Evolutionary conservation across 768 basidiomycete species (phyloP).

Genomic region (Amanita brunnescens): DNA sequence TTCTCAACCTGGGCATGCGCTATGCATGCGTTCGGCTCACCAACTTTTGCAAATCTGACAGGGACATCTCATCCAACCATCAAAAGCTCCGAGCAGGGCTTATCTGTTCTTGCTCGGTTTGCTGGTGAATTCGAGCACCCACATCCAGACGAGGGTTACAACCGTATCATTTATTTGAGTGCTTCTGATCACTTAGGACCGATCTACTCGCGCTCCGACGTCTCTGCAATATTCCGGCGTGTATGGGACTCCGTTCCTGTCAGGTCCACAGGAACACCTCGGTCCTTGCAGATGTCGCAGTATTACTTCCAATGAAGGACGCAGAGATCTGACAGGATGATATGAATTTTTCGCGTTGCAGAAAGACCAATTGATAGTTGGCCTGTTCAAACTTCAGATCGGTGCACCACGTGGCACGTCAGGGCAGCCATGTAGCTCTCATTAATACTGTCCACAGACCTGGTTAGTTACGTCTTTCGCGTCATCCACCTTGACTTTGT

Average conservation of each 20-base stretch:
- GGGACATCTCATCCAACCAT: constrained; percentile 76
- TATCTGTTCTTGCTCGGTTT: constrained; percentile 59
- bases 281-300: background rate
- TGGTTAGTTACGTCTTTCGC: background rate
- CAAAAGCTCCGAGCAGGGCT: constrained; percentile 44
- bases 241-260: constrained; percentile 36
- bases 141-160: constrained; percentile 50
- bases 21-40: background rate
- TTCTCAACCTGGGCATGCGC: background rate
- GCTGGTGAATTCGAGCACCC: constrained; percentile 52
- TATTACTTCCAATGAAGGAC: background rate
- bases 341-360: background rate
- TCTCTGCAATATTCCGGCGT: constrained; percentile 43
- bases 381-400: background rate
- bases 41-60: constrained; percentile 19
- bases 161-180: constrained; percentile 44
- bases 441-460: background rate
- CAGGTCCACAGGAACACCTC: constrained; percentile 7
- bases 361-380: background rate
- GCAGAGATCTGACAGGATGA: background rate
- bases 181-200: constrained; percentile 32
- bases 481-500: background rate
- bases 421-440: background rate
- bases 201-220: constrained; percentile 42
- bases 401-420: background rate